Percentiles rank a stretch among this genome's conserved stretches.
Conservation (phyloP, 768 basidiomycete species). For the Austroboletus festivus region DNA sequence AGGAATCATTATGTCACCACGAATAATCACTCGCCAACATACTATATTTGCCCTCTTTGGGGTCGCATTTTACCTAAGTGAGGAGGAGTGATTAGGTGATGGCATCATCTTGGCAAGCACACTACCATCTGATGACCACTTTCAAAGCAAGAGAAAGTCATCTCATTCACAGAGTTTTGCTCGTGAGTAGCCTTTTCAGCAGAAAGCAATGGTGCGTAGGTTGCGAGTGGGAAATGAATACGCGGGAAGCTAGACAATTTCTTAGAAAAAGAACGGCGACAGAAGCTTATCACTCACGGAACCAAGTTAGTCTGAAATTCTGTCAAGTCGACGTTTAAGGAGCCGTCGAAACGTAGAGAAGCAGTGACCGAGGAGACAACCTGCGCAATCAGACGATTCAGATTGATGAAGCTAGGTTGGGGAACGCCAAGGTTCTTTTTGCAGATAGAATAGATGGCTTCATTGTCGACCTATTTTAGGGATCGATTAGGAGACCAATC, state of each 20-base stretch:
- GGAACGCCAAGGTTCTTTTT: slow-evolving; percentile 86
- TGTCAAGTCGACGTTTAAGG: slow-evolving; percentile 93
- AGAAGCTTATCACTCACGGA: slow-evolving; percentile 56
- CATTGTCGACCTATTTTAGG: slow-evolving; percentile 81
- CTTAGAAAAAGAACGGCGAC: background rate
- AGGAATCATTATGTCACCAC: slow-evolving; percentile 13
- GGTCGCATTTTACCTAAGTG: slow-evolving; percentile 74
- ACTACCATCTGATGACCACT: slow-evolving; percentile 90
- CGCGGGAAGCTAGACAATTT: slow-evolving; percentile 74
- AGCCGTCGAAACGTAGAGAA: slow-evolving; percentile 95
- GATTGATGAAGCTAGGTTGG: slow-evolving; percentile 87
- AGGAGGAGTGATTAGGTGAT: slow-evolving; percentile 3
- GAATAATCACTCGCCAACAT: slow-evolving; percentile 28
- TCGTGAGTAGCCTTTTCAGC: slow-evolving; percentile 94
- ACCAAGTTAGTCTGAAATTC: slow-evolving; percentile 99
- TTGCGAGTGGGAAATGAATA: slow-evolving; percentile 97
- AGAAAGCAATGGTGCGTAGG: slow-evolving; percentile 94
- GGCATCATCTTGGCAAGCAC: background rate
- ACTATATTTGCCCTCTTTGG: slow-evolving; percentile 98
- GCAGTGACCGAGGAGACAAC: slow-evolving; percentile 98
- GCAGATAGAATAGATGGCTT: slow-evolving; percentile 99
- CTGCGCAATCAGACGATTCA: slow-evolving; percentile 96
- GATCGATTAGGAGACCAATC: slow-evolving; percentile 7
- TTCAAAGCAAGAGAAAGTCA: slow-evolving; percentile 99
- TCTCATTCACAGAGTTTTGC: slow-evolving; percentile 95